These are phyloP conservation scores for Daldinia grandis DNA, from an alignment of 495 filamentous ascomycete genomes.

Conservation along the genomic window DNA sequence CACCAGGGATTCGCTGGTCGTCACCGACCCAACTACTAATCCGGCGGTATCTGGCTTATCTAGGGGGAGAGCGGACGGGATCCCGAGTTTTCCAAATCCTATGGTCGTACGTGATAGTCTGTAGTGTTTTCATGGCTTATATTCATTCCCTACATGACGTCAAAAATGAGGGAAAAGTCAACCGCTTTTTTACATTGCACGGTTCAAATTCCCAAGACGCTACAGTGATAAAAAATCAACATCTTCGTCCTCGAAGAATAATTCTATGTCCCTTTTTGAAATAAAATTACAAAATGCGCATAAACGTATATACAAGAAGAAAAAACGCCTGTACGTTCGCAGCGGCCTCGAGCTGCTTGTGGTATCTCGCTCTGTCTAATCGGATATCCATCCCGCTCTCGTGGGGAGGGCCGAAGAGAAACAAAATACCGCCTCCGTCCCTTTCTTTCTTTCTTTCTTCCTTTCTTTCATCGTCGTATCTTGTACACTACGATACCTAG, in stretches of 20 bases:
- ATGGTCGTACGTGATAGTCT: conserved; percentile 36
- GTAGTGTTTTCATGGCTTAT: neutral
- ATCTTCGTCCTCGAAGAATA: neutral
- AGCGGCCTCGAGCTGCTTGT: neutral
- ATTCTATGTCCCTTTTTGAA: neutral
- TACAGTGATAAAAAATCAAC: neutral
- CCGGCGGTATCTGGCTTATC: conserved; percentile 43
- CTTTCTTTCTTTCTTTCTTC: too few species aligned
- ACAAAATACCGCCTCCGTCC: neutral
- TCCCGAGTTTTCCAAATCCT: conserved; percentile 44
- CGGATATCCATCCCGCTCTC: neutral
- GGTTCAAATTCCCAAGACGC: neutral
- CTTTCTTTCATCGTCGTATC: neutral
- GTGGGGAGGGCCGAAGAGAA: neutral
- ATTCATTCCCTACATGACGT: neutral
- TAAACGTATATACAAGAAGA: conserved; percentile 1
- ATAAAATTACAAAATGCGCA: neutral
- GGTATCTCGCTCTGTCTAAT: neutral
- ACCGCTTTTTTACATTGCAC: neutral
- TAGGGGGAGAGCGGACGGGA: conserved; percentile 50
- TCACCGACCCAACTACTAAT: conserved; percentile 61
- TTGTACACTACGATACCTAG: neutral
- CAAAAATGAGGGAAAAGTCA: neutral
- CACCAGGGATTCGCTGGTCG: conserved; percentile 57
- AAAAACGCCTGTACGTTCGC: neutral